phyloP scores from a whole-genome alignment of 345 rosid genomes.

The Psidium friedrichsthalianum region DNA sequence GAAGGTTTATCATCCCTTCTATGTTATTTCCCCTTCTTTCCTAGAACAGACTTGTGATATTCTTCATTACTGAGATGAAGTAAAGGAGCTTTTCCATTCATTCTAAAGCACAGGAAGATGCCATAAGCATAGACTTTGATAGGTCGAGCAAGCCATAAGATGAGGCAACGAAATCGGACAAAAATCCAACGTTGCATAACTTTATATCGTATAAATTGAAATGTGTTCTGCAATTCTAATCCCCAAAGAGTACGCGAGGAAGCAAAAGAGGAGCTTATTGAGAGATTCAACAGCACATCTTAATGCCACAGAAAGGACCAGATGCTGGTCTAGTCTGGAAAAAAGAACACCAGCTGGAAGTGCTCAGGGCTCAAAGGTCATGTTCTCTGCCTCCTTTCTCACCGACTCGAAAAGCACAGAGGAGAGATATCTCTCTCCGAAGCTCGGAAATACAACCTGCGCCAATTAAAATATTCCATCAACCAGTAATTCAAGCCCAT shows the following conservation, averaged over 20 bases:
- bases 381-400: slow-evolving; percentile 49
- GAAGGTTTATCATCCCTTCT: background rate
- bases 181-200: background rate
- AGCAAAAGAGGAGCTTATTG: background rate
- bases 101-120: background rate
- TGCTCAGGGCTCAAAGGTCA: slow-evolving; percentile 43
- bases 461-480: background rate
- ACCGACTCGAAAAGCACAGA: slow-evolving; percentile 58
- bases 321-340: background rate
- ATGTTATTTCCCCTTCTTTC: fast-evolving
- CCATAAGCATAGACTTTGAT: background rate
- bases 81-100: background rate
- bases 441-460: slow-evolving; percentile 78
- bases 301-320: background rate
- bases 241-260: background rate
- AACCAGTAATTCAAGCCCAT: background rate
- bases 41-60: background rate
- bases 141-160: background rate
- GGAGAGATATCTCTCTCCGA: slow-evolving; percentile 69
- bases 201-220: background rate
- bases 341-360: background rate
- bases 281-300: background rate
- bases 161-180: background rate
- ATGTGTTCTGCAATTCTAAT: background rate
- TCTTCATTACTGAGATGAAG: background rate